These are phyloP conservation scores for Stereum hirsutum DNA, from an alignment of 1,284 basidiomycete genomes.

Conservation along the genomic window DNA sequence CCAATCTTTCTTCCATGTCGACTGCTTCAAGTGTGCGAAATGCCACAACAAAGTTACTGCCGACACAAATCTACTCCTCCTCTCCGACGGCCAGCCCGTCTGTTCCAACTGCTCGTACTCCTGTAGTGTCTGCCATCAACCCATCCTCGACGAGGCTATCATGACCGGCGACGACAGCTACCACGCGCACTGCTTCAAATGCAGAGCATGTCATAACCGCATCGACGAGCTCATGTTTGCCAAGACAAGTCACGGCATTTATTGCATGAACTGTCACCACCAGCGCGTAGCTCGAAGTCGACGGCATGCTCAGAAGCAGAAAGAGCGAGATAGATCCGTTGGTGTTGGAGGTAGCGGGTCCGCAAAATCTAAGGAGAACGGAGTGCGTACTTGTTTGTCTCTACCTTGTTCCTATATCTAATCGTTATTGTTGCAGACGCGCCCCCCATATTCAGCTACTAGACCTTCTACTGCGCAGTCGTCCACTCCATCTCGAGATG, in stretches of 20 bases:
- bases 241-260: conserved; percentile 97
- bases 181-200: conserved; percentile 98
- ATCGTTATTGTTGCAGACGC: neutral
- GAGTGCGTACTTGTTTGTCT: conserved; percentile 4
- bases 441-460: neutral
- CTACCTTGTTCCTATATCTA: neutral
- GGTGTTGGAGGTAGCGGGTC: conserved; percentile 29
- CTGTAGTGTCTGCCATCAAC: conserved; percentile 86
- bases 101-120: conserved; percentile 96
- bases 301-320: conserved; percentile 75
- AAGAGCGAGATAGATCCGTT: conserved; percentile 25
- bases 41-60: conserved; percentile 75
- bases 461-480: conserved; percentile 1
- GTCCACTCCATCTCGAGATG: neutral
- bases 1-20: conserved; percentile 76
- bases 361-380: conserved; percentile 21
- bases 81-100: conserved; percentile 95
- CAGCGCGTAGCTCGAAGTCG: conserved; percentile 90
- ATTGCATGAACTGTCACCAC: conserved; percentile 98
- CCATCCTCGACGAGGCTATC: conserved; percentile 95
- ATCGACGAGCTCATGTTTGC: conserved; percentile 99
- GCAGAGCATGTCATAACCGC: conserved; percentile 87
- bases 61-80: conserved; percentile 91
- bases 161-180: conserved; percentile 99
- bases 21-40: conserved; percentile 82